Evolutionary conservation across 495 filamentous ascomycete species (phyloP).

Genomic region (Friedmanniomyces endolithicus): DNA sequence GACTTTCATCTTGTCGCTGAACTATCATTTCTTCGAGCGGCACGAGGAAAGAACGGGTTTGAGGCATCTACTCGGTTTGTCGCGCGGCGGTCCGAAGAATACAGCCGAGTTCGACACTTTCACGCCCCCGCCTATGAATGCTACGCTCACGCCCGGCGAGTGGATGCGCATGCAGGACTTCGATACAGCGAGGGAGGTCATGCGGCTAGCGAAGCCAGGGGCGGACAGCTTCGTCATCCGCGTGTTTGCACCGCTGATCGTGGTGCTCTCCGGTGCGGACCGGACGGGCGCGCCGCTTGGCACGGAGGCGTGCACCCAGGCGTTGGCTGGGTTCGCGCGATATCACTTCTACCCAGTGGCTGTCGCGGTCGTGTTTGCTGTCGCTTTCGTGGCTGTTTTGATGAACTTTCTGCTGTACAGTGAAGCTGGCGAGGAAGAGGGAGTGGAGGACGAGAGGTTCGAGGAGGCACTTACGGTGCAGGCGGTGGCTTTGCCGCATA

Average conservation of each 20-base stretch:
- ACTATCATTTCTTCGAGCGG: conserved; percentile 55
- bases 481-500: conserved; percentile 47
- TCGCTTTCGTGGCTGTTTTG: conserved; percentile 45
- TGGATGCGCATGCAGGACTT: conserved; percentile 65
- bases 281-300: conserved; percentile 34
- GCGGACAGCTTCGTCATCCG: conserved; percentile 53
- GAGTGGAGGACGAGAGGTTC: conserved; percentile 32
- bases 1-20: conserved; percentile 47
- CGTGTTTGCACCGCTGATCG: conserved; percentile 54
- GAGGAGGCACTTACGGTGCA: conserved; percentile 39
- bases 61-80: conserved; percentile 27
- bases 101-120: conserved; percentile 17
- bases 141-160: conserved; percentile 53
- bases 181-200: conserved; percentile 57
- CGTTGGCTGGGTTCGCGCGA: conserved; percentile 43
- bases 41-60: conserved; percentile 33
- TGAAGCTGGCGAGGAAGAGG: conserved; percentile 30
- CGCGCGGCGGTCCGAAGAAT: conserved; percentile 1
- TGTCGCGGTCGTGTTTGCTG: conserved; percentile 40
- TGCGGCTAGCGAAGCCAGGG: conserved; percentile 52
- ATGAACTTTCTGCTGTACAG: conserved; percentile 56
- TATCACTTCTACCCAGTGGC: conserved; percentile 46
- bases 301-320: conserved; percentile 27
- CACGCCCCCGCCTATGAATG: conserved; percentile 41
- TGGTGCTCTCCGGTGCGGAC: conserved; percentile 52